Conservation (phyloP, 805 yeast species). For the Tetrapisispora arboricola region DNA sequence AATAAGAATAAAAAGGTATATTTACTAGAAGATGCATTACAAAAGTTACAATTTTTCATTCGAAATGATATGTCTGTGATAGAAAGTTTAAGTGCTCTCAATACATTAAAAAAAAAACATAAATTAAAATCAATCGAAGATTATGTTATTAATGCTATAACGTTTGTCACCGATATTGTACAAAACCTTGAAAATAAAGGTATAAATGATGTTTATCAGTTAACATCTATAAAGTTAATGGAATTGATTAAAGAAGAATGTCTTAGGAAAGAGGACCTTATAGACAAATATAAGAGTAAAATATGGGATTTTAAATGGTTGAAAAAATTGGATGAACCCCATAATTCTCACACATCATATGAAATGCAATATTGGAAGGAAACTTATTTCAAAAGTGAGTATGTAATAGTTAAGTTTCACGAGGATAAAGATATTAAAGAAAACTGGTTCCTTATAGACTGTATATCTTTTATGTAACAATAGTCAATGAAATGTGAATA, state of each 20-base stretch:
- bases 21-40: slow-evolving; percentile 26
- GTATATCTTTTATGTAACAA: slow-evolving; percentile 18
- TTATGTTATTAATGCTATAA: slow-evolving; percentile 24
- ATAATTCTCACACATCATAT: slow-evolving; percentile 41
- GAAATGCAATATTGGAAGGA: slow-evolving; percentile 49
- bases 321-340: slow-evolving; percentile 25
- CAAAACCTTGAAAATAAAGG: slow-evolving; percentile 34
- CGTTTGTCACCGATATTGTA: slow-evolving; percentile 35
- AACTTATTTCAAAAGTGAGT: slow-evolving; percentile 39
- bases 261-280: slow-evolving; percentile 13
- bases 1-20: slow-evolving; percentile 11
- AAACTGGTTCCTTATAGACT: slow-evolving; percentile 21
- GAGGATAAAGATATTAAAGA: slow-evolving; percentile 14
- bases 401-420: slow-evolving; percentile 29
- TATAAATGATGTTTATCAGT: slow-evolving; percentile 33
- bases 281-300: slow-evolving; percentile 15
- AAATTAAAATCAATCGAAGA: slow-evolving; percentile 3
- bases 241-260: slow-evolving; percentile 19
- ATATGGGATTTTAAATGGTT: slow-evolving; percentile 38
- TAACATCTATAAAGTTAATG: slow-evolving; percentile 34
- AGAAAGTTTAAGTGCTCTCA: slow-evolving; percentile 36
- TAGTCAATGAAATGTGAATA: background rate
- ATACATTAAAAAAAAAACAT: slow-evolving; percentile 12
- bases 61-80: slow-evolving; percentile 41
- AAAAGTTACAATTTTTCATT: slow-evolving; percentile 25